Evolutionary conservation across 2,329 filamentous ascomycete genomes (phyloP).

Genomic region (Calonectria pauciramosa): DNA sequence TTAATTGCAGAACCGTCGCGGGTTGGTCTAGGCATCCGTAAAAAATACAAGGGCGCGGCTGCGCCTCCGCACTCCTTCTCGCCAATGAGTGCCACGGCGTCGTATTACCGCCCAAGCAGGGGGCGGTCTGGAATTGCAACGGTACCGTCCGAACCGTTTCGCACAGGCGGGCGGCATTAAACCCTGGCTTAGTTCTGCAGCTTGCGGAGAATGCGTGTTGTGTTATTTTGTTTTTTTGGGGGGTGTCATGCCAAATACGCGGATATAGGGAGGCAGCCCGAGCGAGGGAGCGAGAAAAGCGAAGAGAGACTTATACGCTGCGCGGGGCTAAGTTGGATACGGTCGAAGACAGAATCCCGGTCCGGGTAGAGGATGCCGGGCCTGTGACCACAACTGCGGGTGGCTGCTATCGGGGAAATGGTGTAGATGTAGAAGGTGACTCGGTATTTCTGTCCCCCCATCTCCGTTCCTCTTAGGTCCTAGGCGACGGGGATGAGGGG

Average conservation of each 20-base stretch:
- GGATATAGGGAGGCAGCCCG: slow-evolving; percentile 9
- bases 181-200: neutral
- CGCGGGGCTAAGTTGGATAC: neutral
- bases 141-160: neutral
- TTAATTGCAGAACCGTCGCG: neutral
- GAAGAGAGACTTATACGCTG: neutral
- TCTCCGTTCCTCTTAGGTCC: no score
- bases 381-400: neutral
- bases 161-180: neutral
- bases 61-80: neutral
- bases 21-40: neutral
- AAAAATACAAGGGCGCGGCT: neutral
- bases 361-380: neutral
- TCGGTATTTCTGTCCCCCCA: slow-evolving; percentile 9
- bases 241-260: neutral
- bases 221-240: neutral
- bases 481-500: neutral
- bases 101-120: neutral
- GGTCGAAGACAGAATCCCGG: neutral
- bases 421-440: slow-evolving; percentile 15
- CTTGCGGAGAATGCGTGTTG: neutral
- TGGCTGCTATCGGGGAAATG: neutral
- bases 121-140: neutral
- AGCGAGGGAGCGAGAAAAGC: no score
- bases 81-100: neutral